Percentiles rank a stretch among this genome's conserved stretches.
These are phyloP conservation scores for Cubamyces lactineus DNA, from an alignment of 768 basidiomycete species.

Conservation along the genomic window DNA sequence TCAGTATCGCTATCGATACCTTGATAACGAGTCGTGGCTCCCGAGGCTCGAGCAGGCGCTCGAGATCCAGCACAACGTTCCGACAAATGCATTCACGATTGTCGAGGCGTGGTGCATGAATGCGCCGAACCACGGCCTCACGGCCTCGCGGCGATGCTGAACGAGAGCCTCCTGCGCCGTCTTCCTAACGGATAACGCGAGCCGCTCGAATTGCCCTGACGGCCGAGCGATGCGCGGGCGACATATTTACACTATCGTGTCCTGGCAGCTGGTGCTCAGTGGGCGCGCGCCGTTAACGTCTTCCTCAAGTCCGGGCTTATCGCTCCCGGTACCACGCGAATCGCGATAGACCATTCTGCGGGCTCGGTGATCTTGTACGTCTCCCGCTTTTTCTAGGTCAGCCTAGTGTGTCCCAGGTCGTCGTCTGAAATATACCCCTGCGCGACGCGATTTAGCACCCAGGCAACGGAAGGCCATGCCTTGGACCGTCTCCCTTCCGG, in stretches of 20 bases:
- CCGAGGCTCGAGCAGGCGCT: conserved; percentile 9
- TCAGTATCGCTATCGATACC: neutral
- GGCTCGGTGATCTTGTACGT: neutral
- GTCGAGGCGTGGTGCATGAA: conserved; percentile 16
- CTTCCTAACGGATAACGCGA: neutral
- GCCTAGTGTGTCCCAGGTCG: neutral
- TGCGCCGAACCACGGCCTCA: conserved; percentile 21
- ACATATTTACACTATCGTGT: neutral
- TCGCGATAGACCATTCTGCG: neutral
- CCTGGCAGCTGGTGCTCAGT: neutral
- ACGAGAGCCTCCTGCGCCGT: neutral
- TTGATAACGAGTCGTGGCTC: conserved; percentile 5
- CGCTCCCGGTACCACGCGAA: neutral
- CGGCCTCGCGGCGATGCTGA: conserved; percentile 13
- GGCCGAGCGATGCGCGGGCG: neutral
- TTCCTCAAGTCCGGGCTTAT: neutral
- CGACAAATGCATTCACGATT: neutral
- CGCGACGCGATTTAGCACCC: neutral
- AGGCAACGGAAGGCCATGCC: neutral
- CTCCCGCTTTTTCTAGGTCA: neutral
- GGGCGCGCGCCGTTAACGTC: neutral
- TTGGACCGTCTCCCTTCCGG: conserved; percentile 4
- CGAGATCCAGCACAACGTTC: neutral
- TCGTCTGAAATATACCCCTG: neutral
- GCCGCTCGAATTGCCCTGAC: neutral